phyloP scores from a whole-genome alignment of 495 filamentous ascomycete genomes.

The Penicillium parvum region DNA sequence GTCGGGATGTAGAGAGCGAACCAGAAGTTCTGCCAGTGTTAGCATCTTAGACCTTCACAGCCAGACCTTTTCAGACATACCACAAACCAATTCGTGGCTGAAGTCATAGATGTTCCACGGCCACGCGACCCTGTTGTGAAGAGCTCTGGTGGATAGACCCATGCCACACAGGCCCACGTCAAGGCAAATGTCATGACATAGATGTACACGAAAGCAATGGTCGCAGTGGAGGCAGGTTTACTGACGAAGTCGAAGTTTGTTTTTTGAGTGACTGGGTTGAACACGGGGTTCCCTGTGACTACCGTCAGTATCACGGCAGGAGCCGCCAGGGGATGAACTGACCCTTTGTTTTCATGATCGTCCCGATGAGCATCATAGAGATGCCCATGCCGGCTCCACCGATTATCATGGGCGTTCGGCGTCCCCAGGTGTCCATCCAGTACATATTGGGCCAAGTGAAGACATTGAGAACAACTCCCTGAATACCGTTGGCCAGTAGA shows the following conservation, averaged over 20 bases:
- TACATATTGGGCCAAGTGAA: slow-evolving; percentile 25
- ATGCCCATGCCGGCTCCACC: slow-evolving; percentile 25
- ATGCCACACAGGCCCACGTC: slow-evolving; percentile 20
- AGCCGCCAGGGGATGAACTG: not conserved
- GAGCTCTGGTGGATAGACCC: slow-evolving; percentile 19
- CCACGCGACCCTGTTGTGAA: slow-evolving; percentile 16
- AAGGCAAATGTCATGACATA: slow-evolving; percentile 17
- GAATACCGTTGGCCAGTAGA: slow-evolving; percentile 24
- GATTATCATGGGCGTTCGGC: slow-evolving; percentile 22
- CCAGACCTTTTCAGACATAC: slow-evolving; percentile 2
- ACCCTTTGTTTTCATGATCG: slow-evolving; percentile 26
- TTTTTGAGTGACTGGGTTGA: slow-evolving; percentile 20
- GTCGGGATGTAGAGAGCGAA: slow-evolving; percentile 27
- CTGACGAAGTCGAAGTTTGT: slow-evolving; percentile 21
- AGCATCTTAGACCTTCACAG: not conserved
- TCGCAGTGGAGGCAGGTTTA: slow-evolving; percentile 11
- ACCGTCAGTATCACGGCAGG: not conserved
- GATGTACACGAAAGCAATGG: slow-evolving; percentile 21
- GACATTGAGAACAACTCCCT: slow-evolving; percentile 22
- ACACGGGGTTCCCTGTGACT: slow-evolving; percentile 18
- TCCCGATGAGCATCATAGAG: slow-evolving; percentile 26
- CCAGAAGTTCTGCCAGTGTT: slow-evolving; percentile 21
- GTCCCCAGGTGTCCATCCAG: slow-evolving; percentile 24
- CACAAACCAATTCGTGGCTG: slow-evolving; percentile 25
- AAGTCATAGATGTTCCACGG: slow-evolving; percentile 18